phyloP scores from a whole-genome alignment of 2,329 filamentous ascomycete genomes.

The Aspergillus brasiliensis region DNA sequence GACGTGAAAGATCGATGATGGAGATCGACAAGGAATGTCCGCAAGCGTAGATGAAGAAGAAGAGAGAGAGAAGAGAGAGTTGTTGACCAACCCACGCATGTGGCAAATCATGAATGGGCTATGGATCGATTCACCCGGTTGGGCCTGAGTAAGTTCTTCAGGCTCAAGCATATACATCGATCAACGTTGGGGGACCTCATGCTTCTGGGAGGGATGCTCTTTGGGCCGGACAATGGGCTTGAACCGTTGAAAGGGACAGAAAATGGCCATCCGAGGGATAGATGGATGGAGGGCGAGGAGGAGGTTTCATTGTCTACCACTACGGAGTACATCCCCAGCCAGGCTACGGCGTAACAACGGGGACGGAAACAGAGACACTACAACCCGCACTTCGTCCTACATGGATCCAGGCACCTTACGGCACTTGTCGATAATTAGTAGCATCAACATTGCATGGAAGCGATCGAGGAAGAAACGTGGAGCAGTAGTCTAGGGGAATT shows the following conservation, averaged over 20 bases:
- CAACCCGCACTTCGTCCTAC: background rate
- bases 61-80: background rate
- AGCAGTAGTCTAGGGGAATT: too few relatives aligned
- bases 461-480: background rate
- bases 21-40: conserved; percentile 10
- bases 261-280: background rate
- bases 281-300: background rate
- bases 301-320: background rate
- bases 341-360: background rate
- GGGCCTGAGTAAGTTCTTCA: background rate
- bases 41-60: background rate
- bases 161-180: background rate
- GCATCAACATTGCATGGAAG: background rate
- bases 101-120: conserved; percentile 17
- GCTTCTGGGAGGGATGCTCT: background rate
- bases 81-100: conserved; percentile 1
- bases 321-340: background rate
- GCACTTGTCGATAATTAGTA: background rate
- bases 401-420: background rate
- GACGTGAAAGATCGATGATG: background rate
- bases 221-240: background rate
- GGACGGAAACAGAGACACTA: background rate
- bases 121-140: conserved; percentile 1
- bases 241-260: background rate
- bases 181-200: background rate